Percentiles rank a stretch among this genome's conserved stretches.
phyloP scores from a whole-genome alignment of 768 basidiomycete species.

The Lactarius hatsudake region DNA sequence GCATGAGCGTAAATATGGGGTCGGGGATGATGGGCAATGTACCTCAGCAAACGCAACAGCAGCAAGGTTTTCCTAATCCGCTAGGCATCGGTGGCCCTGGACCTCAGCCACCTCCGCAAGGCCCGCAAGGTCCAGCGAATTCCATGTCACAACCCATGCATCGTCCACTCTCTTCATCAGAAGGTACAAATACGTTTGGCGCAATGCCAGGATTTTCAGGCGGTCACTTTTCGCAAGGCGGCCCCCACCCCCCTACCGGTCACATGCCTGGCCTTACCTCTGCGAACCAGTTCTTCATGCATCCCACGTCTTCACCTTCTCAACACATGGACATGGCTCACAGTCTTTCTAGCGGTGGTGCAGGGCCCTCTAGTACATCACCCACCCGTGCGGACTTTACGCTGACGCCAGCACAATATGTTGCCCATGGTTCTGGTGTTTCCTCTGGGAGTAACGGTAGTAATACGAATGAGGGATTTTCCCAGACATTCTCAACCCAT shows the following conservation, averaged over 20 bases:
- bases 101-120: conserved; percentile 14
- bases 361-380: conserved; percentile 38
- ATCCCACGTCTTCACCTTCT: conserved; percentile 50
- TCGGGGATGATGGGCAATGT: conserved; percentile 49
- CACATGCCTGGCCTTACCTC: conserved; percentile 16
- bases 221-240: conserved; percentile 33
- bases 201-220: conserved; percentile 12
- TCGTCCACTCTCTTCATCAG: conserved; percentile 17
- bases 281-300: conserved; percentile 36
- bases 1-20: conserved; percentile 42
- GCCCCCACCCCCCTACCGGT: conserved; percentile 27
- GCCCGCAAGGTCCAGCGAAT: conserved; percentile 13
- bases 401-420: conserved; percentile 62
- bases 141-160: conserved; percentile 22
- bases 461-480: conserved; percentile 33
- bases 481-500: conserved; percentile 36
- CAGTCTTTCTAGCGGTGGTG: conserved; percentile 37
- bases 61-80: conserved; percentile 13
- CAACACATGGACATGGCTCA: conserved; percentile 45
- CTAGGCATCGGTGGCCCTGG: conserved; percentile 20
- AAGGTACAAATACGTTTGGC: conserved; percentile 12
- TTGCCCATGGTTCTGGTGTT: conserved; percentile 40
- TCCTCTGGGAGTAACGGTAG: conserved; percentile 18
- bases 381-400: conserved; percentile 46
- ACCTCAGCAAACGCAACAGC: conserved; percentile 35